A percentile compares a stretch with the other conserved stretches of the same genome.
phyloP scores from a whole-genome alignment of 192 early-diverging fungal genomes.

The Coemansia sp. region DNA sequence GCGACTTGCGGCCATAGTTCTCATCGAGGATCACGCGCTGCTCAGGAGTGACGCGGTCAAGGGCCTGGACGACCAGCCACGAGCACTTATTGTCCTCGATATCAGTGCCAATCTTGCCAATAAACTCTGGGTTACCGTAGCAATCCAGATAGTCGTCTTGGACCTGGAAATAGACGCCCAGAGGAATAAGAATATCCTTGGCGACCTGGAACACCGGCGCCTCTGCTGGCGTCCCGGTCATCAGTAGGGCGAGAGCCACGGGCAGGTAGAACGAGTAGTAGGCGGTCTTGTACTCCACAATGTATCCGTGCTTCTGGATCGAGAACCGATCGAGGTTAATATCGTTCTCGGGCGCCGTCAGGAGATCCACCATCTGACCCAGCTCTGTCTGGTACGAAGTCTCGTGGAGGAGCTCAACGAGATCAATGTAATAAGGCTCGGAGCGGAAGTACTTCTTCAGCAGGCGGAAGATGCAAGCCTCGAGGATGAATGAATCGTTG shows the following conservation, averaged over 20 bases:
- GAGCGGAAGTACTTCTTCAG: slow-evolving; percentile 92
- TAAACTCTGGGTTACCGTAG: slow-evolving; percentile 83
- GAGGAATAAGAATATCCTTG: slow-evolving; percentile 80
- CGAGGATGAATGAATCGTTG: slow-evolving; percentile 95
- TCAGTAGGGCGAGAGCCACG: slow-evolving; percentile 88
- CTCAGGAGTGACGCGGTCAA: slow-evolving; percentile 70
- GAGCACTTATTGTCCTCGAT: slow-evolving; percentile 99
- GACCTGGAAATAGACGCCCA: slow-evolving; percentile 98
- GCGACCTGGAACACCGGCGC: slow-evolving; percentile 80
- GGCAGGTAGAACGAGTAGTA: slow-evolving; percentile 99
- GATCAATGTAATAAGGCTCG: slow-evolving; percentile 82
- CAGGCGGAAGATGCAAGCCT: slow-evolving; percentile 88
- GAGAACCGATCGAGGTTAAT: slow-evolving; percentile 91
- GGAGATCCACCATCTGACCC: slow-evolving; percentile 95
- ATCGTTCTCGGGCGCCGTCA: slow-evolving; percentile 96
- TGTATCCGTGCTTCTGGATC: slow-evolving; percentile 88
- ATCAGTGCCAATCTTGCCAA: slow-evolving; percentile 99
- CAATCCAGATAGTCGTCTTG: slow-evolving; percentile 99
- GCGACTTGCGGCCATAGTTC: slow-evolving; percentile 88
- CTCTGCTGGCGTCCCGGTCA: slow-evolving; percentile 76
- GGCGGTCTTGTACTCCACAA: slow-evolving; percentile 97
- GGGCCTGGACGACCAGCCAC: slow-evolving; percentile 94
- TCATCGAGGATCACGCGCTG: slow-evolving; percentile 85
- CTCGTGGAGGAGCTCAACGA: slow-evolving; percentile 95
- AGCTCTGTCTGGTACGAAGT: slow-evolving; percentile 95